Evolutionary conservation across 495 filamentous ascomycete genomes (phyloP).

Genomic region (Penicillium longicatenatum): DNA sequence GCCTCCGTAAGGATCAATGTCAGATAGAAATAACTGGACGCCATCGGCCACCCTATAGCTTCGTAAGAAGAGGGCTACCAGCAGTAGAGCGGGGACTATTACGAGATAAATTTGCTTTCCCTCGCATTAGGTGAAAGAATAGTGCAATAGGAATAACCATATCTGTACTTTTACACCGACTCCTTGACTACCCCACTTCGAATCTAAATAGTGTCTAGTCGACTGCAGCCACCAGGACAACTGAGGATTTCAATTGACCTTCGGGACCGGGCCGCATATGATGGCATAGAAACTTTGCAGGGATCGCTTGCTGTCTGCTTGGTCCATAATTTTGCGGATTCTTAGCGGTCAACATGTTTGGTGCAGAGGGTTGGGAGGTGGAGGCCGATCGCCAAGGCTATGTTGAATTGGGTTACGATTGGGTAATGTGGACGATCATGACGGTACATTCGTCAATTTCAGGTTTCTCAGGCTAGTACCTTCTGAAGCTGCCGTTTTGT

Average conservation of each 20-base stretch:
- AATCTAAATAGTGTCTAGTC: neutral
- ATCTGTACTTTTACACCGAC: neutral
- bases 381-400: constrained; percentile 15
- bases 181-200: neutral
- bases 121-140: neutral
- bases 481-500: neutral
- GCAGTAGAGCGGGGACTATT: neutral
- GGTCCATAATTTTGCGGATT: neutral
- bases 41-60: no score
- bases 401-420: constrained; percentile 11
- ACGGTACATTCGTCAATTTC: neutral
- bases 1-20: no score
- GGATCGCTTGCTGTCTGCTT: neutral
- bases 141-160: neutral
- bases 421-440: constrained; percentile 18
- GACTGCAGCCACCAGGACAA: no score
- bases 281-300: neutral
- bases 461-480: neutral
- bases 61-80: neutral
- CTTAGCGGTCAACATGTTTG: neutral
- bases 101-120: neutral
- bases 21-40: no score
- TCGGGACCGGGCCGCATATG: neutral
- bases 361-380: constrained; percentile 4
- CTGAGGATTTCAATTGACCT: neutral